A percentile compares a stretch with the other conserved stretches of the same genome.
Conservation (phyloP, 768 basidiomycete genomes). For the Stropharia rugosoannulata region DNA sequence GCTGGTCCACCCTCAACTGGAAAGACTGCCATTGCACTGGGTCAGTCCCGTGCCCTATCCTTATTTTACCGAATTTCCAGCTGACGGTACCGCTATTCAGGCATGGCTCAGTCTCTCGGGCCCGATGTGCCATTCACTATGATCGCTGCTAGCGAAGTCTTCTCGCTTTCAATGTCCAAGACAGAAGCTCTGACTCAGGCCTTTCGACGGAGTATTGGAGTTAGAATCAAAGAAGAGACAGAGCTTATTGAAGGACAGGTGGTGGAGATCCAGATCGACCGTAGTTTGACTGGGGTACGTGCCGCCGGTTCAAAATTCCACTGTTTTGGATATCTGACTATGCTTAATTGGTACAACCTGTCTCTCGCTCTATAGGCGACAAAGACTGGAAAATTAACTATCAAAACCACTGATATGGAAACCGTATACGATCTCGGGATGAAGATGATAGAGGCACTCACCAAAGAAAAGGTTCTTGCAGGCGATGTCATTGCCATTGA, state of each 20-base stretch:
- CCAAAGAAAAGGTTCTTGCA: constrained; percentile 94
- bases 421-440: constrained; percentile 97
- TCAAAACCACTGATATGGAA: constrained; percentile 99
- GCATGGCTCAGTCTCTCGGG: constrained; percentile 95
- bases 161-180: constrained; percentile 97
- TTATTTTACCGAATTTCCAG: constrained; percentile 17
- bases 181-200: constrained; percentile 98
- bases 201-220: constrained; percentile 93
- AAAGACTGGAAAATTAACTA: constrained; percentile 95
- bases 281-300: constrained; percentile 89
- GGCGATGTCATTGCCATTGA: constrained; percentile 97
- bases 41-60: constrained; percentile 39
- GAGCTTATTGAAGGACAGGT: constrained; percentile 98
- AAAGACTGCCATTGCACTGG: constrained; percentile 97
- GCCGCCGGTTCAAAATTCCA: constrained; percentile 11
- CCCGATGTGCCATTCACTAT: constrained; percentile 96
- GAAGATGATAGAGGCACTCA: constrained; percentile 98
- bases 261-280: constrained; percentile 97
- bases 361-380: constrained; percentile 62
- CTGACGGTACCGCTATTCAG: constrained; percentile 34
- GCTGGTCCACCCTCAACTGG: constrained; percentile 97
- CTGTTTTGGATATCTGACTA: constrained; percentile 9
- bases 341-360: neutral
- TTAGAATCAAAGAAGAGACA: constrained; percentile 95
- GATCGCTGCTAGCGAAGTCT: constrained; percentile 97